A percentile compares a stretch with the other conserved stretches of the same genome.
phyloP scores from a whole-genome alignment of 306 rosid genomes.

The Acacia melanoxylon region DNA sequence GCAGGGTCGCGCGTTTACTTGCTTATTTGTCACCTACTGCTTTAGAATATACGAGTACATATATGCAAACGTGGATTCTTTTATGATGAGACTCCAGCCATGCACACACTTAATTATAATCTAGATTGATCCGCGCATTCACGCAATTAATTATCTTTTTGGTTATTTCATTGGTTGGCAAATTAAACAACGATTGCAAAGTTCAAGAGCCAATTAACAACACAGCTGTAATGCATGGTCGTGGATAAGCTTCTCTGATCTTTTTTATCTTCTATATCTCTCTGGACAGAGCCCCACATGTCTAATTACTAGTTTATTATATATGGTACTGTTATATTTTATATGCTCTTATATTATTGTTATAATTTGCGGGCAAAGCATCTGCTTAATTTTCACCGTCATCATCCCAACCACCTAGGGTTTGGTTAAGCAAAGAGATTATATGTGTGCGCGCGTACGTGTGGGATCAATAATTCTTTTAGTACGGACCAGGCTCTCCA shows the following conservation, averaged over 20 bases:
- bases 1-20: neutral
- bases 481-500: neutral
- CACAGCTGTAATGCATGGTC: conserved; percentile 45
- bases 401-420: too few relatives aligned
- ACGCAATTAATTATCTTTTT: conserved; percentile 2
- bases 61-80: neutral
- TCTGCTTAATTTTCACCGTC: neutral
- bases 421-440: neutral
- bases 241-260: conserved; percentile 26
- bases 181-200: conserved; percentile 14
- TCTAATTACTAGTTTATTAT: neutral
- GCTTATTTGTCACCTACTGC: conserved; percentile 9
- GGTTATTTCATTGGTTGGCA: too few relatives aligned
- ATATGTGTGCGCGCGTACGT: neutral
- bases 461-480: neutral
- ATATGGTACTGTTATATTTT: too few relatives aligned
- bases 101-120: neutral
- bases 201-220: conserved; percentile 21
- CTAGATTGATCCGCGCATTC: conserved; percentile 32
- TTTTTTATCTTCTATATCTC: neutral
- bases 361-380: neutral
- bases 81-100: neutral
- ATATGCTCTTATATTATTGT: neutral
- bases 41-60: neutral
- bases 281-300: neutral